These are phyloP conservation scores for Neckera pumila DNA, from an alignment of 225 moss, liverwort and hornwort species.

Conservation along the genomic window DNA sequence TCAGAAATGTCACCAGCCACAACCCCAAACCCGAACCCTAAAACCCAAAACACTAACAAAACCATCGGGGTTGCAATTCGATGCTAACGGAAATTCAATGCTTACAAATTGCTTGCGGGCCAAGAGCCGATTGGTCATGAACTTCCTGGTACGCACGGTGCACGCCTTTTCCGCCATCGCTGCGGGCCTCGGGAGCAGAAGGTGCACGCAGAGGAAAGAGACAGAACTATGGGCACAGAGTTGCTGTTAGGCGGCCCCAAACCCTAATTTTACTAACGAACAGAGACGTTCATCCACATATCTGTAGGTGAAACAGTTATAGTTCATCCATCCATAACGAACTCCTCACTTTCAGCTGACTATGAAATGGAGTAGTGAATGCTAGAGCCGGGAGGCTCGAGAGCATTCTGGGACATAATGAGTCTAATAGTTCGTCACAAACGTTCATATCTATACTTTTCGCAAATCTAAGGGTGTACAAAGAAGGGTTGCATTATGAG, in stretches of 20 bases:
- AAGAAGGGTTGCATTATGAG: no score
- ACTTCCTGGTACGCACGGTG: slow-evolving; percentile 90
- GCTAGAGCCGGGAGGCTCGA: no score
- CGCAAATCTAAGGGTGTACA: no score
- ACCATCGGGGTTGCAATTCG: not conserved
- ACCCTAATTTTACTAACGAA: not conserved
- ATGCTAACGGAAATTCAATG: not conserved
- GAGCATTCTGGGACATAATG: no score
- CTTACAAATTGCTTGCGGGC: slow-evolving; percentile 85
- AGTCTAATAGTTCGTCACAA: no score
- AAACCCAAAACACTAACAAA: not conserved
- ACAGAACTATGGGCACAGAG: accelerated
- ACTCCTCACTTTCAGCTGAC: not conserved
- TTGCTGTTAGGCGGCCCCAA: not conserved
- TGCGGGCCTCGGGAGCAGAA: not conserved
- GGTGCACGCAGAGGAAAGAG: not conserved
- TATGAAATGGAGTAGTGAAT: not conserved
- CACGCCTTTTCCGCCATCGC: slow-evolving; percentile 84
- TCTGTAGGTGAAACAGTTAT: not conserved
- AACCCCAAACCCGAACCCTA: not conserved
- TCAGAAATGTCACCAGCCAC: not conserved
- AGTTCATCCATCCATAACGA: not conserved
- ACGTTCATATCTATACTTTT: no score
- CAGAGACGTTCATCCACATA: not conserved
- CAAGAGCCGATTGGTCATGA: slow-evolving; percentile 81